Conservation (phyloP, 345 rosid genomes). For the Eucalyptus marginata region DNA sequence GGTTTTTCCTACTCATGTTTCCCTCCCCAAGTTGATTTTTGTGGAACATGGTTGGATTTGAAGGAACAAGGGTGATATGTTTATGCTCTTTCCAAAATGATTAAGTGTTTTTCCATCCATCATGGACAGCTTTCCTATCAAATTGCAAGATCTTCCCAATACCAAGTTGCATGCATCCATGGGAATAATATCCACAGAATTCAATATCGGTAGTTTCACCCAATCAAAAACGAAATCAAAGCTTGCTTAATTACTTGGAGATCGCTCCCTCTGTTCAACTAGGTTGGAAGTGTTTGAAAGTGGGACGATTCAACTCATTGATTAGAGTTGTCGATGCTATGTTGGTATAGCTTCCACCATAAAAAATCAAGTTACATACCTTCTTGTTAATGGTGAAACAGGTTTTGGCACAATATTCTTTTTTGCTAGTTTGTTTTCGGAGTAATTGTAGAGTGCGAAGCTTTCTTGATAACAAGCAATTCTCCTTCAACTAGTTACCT, state of each 20-base stretch:
- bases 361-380: not conserved
- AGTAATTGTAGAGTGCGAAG: not conserved
- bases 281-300: not conserved
- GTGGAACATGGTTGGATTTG: not conserved
- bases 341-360: not conserved
- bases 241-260: not conserved
- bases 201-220: not conserved
- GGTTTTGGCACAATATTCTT: not conserved
- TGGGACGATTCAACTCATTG: not conserved
- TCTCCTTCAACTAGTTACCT: not conserved
- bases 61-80: not conserved
- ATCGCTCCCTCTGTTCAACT: not conserved
- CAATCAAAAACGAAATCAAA: not conserved
- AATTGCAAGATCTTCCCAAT: not conserved
- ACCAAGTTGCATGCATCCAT: not conserved
- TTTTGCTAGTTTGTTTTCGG: not conserved
- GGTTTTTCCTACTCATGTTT: not conserved
- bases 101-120: not conserved
- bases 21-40: not conserved
- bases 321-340: not conserved
- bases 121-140: not conserved
- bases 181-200: not conserved
- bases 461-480: not conserved
- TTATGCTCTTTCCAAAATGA: not conserved
- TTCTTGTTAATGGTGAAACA: not conserved